A percentile compares a stretch with the other conserved stretches of the same genome.
phyloP scores from a whole-genome alignment of 164 flowering plant genomes.

The Berberis thunbergii region DNA sequence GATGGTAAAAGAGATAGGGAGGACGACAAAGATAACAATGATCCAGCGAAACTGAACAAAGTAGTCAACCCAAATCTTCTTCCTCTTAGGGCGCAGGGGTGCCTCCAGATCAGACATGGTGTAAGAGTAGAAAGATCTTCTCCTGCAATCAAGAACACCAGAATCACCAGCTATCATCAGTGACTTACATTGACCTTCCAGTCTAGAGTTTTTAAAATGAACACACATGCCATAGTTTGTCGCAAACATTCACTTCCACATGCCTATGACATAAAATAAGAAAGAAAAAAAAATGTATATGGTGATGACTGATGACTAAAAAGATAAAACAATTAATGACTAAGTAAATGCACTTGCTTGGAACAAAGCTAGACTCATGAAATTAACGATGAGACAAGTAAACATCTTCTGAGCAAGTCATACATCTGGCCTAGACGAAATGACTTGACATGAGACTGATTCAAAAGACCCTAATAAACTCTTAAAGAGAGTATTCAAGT shows the following conservation, averaged over 20 bases:
- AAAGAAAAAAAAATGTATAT: too few relatives aligned
- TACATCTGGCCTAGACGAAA: too few relatives aligned
- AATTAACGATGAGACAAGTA: too few relatives aligned
- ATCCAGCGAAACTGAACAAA: conserved; percentile 90
- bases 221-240: too few relatives aligned
- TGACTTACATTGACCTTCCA: neutral
- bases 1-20: conserved; percentile 71
- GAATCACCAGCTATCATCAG: neutral
- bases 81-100: conserved; percentile 94
- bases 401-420: too few relatives aligned
- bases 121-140: neutral
- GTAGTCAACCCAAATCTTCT: conserved; percentile 87
- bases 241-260: neutral
- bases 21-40: conserved; percentile 84
- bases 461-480: too few relatives aligned
- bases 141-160: neutral
- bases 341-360: too few relatives aligned
- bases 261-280: neutral
- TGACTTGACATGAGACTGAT: too few relatives aligned
- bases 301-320: too few relatives aligned
- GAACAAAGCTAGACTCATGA: too few relatives aligned
- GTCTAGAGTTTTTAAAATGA: neutral
- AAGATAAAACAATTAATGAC: too few relatives aligned
- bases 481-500: too few relatives aligned
- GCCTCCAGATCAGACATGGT: conserved; percentile 79